phyloP scores from a whole-genome alignment of 208 protist species.

The Wallacemonas rigidus region DNA sequence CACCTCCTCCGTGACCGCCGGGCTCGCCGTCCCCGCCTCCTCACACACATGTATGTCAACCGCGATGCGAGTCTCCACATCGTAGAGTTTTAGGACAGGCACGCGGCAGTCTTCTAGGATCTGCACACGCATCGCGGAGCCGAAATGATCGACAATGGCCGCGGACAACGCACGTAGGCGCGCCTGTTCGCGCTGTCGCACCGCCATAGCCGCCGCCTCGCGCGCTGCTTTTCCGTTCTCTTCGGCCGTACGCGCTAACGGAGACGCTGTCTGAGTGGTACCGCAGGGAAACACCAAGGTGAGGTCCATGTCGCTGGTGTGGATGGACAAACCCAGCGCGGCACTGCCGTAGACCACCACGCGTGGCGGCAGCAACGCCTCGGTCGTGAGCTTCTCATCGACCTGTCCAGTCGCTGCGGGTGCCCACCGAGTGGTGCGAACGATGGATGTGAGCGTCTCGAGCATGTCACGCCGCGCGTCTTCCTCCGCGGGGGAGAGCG shows the following conservation, averaged over 20 bases:
- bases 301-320: constrained; percentile 61
- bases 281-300: constrained; percentile 19
- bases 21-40: not conserved
- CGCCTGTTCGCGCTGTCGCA: constrained; percentile 9
- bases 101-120: constrained; percentile 56
- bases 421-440: not conserved
- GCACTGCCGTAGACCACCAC: constrained; percentile 67
- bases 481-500: constrained; percentile 31
- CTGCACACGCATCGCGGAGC: constrained; percentile 26
- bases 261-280: not conserved
- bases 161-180: constrained; percentile 31
- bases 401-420: too few relatives aligned
- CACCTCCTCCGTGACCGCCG: not conserved
- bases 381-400: not conserved
- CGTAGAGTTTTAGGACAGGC: constrained; percentile 44
- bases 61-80: constrained; percentile 28
- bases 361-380: not conserved
- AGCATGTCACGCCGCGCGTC: constrained; percentile 32
- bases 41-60: constrained; percentile 49
- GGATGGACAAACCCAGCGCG: constrained; percentile 56
- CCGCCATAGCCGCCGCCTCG: not conserved
- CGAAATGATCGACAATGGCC: constrained; percentile 23
- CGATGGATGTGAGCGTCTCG: not conserved
- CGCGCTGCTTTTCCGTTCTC: not conserved
- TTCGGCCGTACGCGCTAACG: not conserved